phyloP scores from a whole-genome alignment of 805 yeast genomes.

The Saccharomyces mikatae region DNA sequence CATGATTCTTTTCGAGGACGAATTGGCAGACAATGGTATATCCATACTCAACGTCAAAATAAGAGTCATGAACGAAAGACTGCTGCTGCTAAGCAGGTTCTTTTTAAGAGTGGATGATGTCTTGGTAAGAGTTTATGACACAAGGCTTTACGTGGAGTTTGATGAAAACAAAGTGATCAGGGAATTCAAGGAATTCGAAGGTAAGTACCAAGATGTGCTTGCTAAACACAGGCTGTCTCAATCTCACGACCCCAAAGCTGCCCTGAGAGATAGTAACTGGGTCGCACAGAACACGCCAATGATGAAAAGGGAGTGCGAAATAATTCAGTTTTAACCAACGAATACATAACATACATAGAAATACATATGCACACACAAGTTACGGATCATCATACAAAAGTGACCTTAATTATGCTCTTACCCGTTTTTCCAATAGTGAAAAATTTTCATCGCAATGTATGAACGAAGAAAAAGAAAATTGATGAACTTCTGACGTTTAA shows the following conservation, averaged over 20 bases:
- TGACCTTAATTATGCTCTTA: not conserved
- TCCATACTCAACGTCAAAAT: conserved; percentile 69
- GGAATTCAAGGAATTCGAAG: conserved; percentile 69
- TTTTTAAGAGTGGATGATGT: conserved; percentile 89
- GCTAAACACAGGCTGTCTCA: conserved; percentile 39
- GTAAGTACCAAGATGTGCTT: conserved; percentile 40
- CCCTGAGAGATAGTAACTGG: conserved; percentile 80
- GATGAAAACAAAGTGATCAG: conserved; percentile 51
- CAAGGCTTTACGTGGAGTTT: conserved; percentile 69
- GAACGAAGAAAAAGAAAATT: not conserved
- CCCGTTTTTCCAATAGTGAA: not conserved
- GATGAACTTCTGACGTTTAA: not conserved
- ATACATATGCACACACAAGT: not conserved
- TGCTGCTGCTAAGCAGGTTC: conserved; percentile 66
- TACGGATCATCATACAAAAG: not conserved
- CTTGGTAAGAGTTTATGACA: conserved; percentile 72
- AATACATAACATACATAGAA: not conserved
- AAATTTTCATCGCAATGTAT: not conserved
- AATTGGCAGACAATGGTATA: conserved; percentile 92
- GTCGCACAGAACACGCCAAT: conserved; percentile 56
- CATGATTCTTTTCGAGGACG: conserved; percentile 85
- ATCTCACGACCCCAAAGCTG: conserved; percentile 60
- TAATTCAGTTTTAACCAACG: conserved; percentile 13
- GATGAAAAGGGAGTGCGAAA: conserved; percentile 31
- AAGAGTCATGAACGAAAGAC: conserved; percentile 78